phyloP scores from a whole-genome alignment of 148 eudicot genomes.

The Mesembryanthemum crystallinum region DNA sequence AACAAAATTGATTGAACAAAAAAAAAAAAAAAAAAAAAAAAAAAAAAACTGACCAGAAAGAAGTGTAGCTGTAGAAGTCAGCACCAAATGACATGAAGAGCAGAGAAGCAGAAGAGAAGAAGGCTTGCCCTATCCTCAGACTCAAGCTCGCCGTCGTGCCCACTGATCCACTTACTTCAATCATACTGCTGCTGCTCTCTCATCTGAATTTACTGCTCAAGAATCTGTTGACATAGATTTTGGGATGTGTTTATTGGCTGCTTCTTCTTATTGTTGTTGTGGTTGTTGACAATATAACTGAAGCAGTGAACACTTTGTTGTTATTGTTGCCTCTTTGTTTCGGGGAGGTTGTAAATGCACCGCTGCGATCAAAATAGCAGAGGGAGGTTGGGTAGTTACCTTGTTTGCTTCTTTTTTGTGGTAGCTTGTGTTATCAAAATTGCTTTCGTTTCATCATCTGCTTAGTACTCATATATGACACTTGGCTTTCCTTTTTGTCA shows the following conservation, averaged over 20 bases:
- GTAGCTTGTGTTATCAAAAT: not conserved
- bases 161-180: slow-evolving; percentile 46
- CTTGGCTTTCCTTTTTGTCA: not conserved
- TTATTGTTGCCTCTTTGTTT: no score
- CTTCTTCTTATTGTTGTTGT: no score
- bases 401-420: no score
- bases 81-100: slow-evolving; percentile 53
- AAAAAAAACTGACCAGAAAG: slow-evolving; percentile 45
- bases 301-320: no score
- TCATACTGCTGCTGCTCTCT: slow-evolving; percentile 6
- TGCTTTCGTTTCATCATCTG: not conserved
- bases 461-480: not conserved
- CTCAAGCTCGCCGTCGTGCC: slow-evolving; percentile 49
- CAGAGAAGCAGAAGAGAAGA: slow-evolving; percentile 48
- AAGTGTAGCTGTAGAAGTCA: slow-evolving; percentile 55
- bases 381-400: no score
- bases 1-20: no score
- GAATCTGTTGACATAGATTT: no score
- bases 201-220: not conserved
- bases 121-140: slow-evolving; percentile 50
- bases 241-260: no score
- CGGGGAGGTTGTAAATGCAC: no score
- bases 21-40: not conserved
- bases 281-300: no score
- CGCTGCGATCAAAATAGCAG: no score